Base-by-base conservation (phyloP, 768 basidiomycete species). In the Mycena maculata region DNA sequence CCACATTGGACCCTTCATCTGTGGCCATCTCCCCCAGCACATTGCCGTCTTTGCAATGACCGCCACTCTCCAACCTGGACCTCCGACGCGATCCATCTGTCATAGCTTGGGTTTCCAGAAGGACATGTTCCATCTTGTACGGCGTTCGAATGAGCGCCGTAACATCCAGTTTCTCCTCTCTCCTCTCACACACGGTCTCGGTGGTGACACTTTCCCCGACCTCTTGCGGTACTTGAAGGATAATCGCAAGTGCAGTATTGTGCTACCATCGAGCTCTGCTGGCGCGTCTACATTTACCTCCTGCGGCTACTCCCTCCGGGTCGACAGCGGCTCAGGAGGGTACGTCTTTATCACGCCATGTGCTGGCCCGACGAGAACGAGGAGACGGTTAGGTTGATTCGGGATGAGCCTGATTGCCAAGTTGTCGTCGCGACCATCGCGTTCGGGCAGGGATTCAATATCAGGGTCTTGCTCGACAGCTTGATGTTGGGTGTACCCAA, bases 181-280 rank as follows among this genome's bases (percentile, higher is more conserved):
- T 5, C 38, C 61, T 8, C 60, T 67, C 55, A 63, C 45, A 3
- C 49, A 67, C 23, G 57, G 44, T 23, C 39, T 67, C 39, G 55
- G 55, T 15, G 61, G 65, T 0, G 18, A 30, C 9, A 12, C 22
- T 11, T 70, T 67, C 56, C 65, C 69, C 6, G 45, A 67, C 9
- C 31, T 70, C n/a, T n/a, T n/a, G n/a, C n/a, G n/a, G n/a, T n/a
- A n/a, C n/a, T n/a, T n/a, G n/a, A n/a, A n/a, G n/a, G n/a, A n/a
- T n/a, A n/a, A n/a, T n/a, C n/a, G n/a, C n/a, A n/a, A n/a, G n/a
- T n/a, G n/a, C n/a, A n/a, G n/a, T n/a, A n/a, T n/a, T n/a, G n/a
- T n/a, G n/a, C n/a, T n/a, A 70, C 68, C 15, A 70, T 72, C 41
- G 71, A 70, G n/a, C 18, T 63, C 3, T 44, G 36, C 20, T 64